Percentiles rank a stretch among this genome's conserved stretches.
Evolutionary conservation across 2,329 filamentous ascomycete genomes (phyloP).

Genomic region (Calcarisporium arbuscula): DNA sequence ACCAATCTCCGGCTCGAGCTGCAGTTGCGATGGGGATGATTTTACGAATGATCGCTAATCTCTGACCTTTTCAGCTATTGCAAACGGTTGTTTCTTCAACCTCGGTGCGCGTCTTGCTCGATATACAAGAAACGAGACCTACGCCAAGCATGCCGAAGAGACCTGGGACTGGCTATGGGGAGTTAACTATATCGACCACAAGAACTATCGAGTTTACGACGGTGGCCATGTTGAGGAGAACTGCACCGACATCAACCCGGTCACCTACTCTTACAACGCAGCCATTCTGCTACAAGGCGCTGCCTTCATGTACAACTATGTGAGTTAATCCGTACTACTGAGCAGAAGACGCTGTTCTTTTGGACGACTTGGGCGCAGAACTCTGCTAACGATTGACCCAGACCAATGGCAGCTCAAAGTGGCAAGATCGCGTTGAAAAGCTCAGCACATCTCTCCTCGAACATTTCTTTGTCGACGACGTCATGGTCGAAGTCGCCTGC

Average conservation of each 20-base stretch:
- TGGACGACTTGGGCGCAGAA: no score
- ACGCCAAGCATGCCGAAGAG: constrained; percentile 54
- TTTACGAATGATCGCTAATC: no score
- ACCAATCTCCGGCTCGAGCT: no score
- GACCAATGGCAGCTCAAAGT: constrained; percentile 46
- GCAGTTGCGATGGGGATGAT: no score
- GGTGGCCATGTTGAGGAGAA: constrained; percentile 52
- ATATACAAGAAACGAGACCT: constrained; percentile 62
- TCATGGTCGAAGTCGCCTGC: constrained; percentile 63
- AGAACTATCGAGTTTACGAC: constrained; percentile 58
- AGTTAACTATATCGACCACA: constrained; percentile 52
- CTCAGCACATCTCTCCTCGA: constrained; percentile 44
- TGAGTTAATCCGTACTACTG: constrained; percentile 26
- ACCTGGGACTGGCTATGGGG: constrained; percentile 55
- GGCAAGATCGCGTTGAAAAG: constrained; percentile 49
- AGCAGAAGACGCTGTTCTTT: no score
- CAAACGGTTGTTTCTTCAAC: constrained; percentile 60
- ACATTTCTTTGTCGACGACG: constrained; percentile 49
- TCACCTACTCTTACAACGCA: constrained; percentile 63
- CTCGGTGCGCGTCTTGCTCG: constrained; percentile 62
- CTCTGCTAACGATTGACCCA: constrained; percentile 18
- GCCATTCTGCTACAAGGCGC: constrained; percentile 56
- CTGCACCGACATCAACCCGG: constrained; percentile 54
- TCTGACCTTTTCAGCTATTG: constrained; percentile 48
- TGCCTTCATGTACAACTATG: constrained; percentile 63